These are phyloP conservation scores for Candida cerambycidarum DNA, from an alignment of 805 yeast species.

Conservation along the genomic window DNA sequence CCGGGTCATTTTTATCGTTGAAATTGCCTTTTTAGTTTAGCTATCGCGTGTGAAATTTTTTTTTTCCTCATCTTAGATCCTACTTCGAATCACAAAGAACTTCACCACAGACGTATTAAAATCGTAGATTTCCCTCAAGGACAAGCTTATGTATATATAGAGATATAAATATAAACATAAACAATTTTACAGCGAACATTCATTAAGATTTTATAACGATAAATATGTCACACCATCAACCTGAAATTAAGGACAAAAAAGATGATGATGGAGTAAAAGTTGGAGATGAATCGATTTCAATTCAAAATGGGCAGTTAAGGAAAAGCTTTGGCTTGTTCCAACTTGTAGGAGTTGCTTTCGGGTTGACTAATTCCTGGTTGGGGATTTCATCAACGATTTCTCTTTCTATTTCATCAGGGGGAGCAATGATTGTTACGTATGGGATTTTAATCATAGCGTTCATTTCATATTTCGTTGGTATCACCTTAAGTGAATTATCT, in stretches of 20 bases:
- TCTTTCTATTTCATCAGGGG: slow-evolving; percentile 57
- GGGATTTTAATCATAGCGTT: slow-evolving; percentile 54
- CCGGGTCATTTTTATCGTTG: slow-evolving; percentile 1
- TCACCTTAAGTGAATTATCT: slow-evolving; percentile 52
- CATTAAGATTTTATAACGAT: too few species aligned
- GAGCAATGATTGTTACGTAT: slow-evolving; percentile 56
- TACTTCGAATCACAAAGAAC: too few species aligned
- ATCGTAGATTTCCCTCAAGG: too few species aligned
- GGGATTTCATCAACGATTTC: slow-evolving; percentile 58
- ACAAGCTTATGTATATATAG: not conserved
- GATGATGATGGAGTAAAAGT: slow-evolving; percentile 3
- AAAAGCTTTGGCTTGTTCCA: slow-evolving; percentile 24
- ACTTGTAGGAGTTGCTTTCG: slow-evolving; percentile 58
- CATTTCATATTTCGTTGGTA: slow-evolving; percentile 48
- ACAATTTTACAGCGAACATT: too few species aligned
- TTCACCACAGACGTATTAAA: too few species aligned
- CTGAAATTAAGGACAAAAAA: not conserved
- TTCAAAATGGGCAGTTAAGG: slow-evolving; percentile 11
- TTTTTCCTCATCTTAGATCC: not conserved
- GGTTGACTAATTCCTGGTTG: slow-evolving; percentile 61
- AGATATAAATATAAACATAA: too few species aligned
- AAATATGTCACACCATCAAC: not conserved
- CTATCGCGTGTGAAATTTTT: slow-evolving; percentile 5
- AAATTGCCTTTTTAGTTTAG: slow-evolving; percentile 3
- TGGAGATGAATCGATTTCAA: slow-evolving; percentile 1